Evolutionary conservation across 1,284 basidiomycete species (phyloP).

Genomic region (Rhodotorula mucilaginosa): DNA sequence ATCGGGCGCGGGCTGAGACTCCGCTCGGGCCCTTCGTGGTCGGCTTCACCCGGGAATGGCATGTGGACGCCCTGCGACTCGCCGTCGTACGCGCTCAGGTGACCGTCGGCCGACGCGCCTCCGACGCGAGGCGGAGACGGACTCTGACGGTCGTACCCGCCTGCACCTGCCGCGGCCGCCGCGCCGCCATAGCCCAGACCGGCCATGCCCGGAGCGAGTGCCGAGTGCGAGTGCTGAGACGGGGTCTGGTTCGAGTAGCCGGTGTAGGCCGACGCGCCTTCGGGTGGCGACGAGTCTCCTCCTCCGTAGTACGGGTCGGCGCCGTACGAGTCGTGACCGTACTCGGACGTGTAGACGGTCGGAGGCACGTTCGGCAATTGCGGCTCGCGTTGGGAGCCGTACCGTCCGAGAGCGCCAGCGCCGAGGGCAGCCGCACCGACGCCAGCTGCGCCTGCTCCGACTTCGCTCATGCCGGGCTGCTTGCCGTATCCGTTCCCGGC

Average conservation of each 20-base stretch:
- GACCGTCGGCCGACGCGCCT: conserved; percentile 13
- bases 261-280: conserved; percentile 16
- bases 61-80: conserved; percentile 15
- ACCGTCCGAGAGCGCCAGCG: conserved; percentile 11
- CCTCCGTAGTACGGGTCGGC: conserved; percentile 13
- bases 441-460: conserved; percentile 34
- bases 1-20: conserved; percentile 32
- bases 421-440: conserved; percentile 21
- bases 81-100: conserved; percentile 8
- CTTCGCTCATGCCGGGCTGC: conserved; percentile 10
- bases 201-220: conserved; percentile 20
- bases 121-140: conserved; percentile 36
- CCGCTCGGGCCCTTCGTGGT: conserved; percentile 10
- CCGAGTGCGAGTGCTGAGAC: conserved; percentile 32
- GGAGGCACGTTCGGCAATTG: conserved; percentile 34
- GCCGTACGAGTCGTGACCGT: background rate
- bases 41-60: conserved; percentile 34
- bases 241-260: conserved; percentile 20
- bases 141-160: conserved; percentile 17
- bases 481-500: background rate
- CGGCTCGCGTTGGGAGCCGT: conserved; percentile 26
- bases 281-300: conserved; percentile 8
- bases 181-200: conserved; percentile 29
- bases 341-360: conserved; percentile 30
- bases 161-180: background rate